A percentile compares a stretch with the other conserved stretches of the same genome.
phyloP scores from a whole-genome alignment of 257 asterid genomes.

The Solanum bulbocastanum region DNA sequence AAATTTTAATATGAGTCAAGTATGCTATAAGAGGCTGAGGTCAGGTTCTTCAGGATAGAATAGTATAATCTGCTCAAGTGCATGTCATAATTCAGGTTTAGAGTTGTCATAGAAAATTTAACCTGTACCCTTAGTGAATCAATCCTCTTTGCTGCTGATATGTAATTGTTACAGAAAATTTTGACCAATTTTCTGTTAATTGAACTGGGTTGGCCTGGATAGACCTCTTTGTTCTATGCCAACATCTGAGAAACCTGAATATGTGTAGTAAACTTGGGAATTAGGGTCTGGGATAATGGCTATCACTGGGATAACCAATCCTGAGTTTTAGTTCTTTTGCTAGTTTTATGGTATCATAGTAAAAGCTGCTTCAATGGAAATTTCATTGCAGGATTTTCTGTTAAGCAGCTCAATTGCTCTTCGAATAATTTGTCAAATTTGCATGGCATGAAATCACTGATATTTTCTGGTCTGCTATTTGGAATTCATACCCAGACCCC shows the following conservation, averaged over 20 bases:
- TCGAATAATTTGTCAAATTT: background rate
- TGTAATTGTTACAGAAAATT: background rate
- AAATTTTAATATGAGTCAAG: background rate
- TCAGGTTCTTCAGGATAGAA: background rate
- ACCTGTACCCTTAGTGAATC: background rate
- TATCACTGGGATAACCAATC: background rate
- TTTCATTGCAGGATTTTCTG: background rate
- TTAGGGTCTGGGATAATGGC: background rate
- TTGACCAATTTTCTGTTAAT: background rate
- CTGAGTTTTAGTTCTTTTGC: background rate
- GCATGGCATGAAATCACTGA: background rate
- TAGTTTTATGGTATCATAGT: background rate
- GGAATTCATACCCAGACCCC: background rate
- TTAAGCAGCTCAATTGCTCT: background rate
- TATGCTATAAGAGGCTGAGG: background rate
- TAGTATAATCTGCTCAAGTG: background rate
- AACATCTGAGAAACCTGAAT: background rate
- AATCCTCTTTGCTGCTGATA: background rate
- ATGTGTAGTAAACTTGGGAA: background rate
- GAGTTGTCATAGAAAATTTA: background rate
- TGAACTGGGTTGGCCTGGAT: background rate
- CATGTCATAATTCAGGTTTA: background rate
- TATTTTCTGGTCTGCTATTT: background rate
- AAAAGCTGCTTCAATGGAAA: background rate
- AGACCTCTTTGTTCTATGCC: background rate